phyloP scores from a whole-genome alignment of 2,329 filamentous ascomycete genomes.

The Ceratocystis variospora region DNA sequence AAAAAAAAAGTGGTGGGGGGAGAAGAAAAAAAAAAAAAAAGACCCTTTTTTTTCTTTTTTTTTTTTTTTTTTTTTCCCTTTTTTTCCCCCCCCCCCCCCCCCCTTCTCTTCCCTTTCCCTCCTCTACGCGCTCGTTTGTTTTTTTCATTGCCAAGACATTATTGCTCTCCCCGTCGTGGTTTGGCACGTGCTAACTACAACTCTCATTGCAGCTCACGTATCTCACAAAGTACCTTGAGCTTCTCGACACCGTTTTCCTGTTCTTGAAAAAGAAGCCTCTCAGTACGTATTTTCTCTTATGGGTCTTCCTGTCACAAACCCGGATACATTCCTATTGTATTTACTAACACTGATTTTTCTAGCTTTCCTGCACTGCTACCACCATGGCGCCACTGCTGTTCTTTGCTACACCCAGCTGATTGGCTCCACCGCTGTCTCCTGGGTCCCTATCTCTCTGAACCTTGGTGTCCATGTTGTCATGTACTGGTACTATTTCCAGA shows the following conservation, averaged over 20 bases:
- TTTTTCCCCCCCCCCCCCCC: too few species aligned
- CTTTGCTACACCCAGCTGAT: slow-evolving; percentile 97
- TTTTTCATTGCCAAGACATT: not conserved
- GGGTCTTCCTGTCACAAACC: slow-evolving; percentile 25
- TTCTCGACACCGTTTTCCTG: slow-evolving; percentile 89
- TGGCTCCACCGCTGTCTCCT: slow-evolving; percentile 82
- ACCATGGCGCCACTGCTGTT: slow-evolving; percentile 91
- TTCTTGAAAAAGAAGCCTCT: slow-evolving; percentile 99
- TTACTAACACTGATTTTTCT: not conserved
- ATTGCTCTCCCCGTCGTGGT: not conserved
- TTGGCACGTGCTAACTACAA: slow-evolving; percentile 12
- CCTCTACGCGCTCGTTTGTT: not conserved
- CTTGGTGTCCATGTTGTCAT: slow-evolving; percentile 91
- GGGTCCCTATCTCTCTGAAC: slow-evolving; percentile 89
- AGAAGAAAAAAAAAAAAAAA: too few species aligned
- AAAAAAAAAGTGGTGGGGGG: too few species aligned
- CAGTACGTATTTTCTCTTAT: slow-evolving; percentile 28
- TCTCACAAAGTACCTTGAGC: slow-evolving; percentile 92
- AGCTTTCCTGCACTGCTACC: slow-evolving; percentile 95
- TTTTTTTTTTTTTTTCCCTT: too few species aligned
- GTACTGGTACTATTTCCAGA: slow-evolving; percentile 99
- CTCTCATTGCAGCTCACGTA: slow-evolving; percentile 63
- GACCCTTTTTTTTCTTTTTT: too few species aligned
- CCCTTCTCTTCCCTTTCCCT: not conserved
- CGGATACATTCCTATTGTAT: not conserved